Percentiles rank a stretch among this genome's conserved stretches.
phyloP scores from a whole-genome alignment of 805 yeast species.

The Metschnikowia proteae region DNA sequence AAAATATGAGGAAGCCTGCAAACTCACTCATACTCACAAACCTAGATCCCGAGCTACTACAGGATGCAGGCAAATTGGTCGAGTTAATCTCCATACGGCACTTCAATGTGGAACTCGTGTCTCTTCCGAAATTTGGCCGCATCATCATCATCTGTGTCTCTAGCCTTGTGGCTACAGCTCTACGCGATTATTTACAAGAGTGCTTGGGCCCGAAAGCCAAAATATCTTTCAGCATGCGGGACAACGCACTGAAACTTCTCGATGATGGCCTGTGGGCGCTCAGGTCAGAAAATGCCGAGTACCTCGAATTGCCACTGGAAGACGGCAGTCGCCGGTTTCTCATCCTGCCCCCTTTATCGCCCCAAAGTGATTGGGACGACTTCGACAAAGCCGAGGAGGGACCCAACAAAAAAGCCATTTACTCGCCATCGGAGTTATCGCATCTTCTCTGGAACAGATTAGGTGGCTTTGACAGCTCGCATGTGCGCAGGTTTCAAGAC shows the following conservation, averaged over 20 bases:
- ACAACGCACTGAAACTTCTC: slow-evolving; percentile 22
- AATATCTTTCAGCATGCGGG: slow-evolving; percentile 32
- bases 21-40: slow-evolving; percentile 38
- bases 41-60: slow-evolving; percentile 19
- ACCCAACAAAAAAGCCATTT: slow-evolving; percentile 33
- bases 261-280: slow-evolving; percentile 17
- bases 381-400: slow-evolving; percentile 41
- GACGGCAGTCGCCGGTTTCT: slow-evolving; percentile 35
- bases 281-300: slow-evolving; percentile 20
- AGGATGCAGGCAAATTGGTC: slow-evolving; percentile 27
- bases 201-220: slow-evolving; percentile 16
- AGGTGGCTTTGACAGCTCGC: slow-evolving; percentile 37
- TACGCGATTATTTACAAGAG: slow-evolving; percentile 16
- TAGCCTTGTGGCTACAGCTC: slow-evolving; percentile 19
- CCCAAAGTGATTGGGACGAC: slow-evolving; percentile 43
- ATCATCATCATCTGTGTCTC: slow-evolving; percentile 33
- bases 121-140: slow-evolving; percentile 32
- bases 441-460: slow-evolving; percentile 43
- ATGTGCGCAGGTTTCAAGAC: slow-evolving; percentile 28
- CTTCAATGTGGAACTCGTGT: slow-evolving; percentile 30
- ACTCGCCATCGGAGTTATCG: slow-evolving; percentile 38
- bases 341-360: slow-evolving; percentile 44
- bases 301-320: slow-evolving; percentile 40
- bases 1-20: slow-evolving; percentile 10
- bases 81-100: slow-evolving; percentile 22